Evolutionary conservation across 176 grass and related monocot genomes (phyloP), one percentile per base, ranked within the genome.

Genomic region (Saccharum spontaneum): DNA sequence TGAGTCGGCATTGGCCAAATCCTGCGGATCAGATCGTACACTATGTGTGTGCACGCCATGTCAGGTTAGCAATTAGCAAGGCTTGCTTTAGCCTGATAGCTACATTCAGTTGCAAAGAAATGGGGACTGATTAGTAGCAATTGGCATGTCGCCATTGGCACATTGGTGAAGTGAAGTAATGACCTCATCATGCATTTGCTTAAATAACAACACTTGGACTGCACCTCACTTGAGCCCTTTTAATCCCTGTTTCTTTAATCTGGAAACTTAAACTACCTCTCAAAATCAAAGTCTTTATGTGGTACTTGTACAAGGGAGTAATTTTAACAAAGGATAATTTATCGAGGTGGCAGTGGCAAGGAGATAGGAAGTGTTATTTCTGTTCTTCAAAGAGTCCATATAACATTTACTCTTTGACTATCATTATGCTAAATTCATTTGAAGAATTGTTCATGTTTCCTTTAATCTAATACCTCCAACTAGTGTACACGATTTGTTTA

Each of bases 11-110:
- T 36, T 75, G 76, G 69, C 39, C 69, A 73, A 84, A 73, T 54
- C 57, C 1, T 49, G 23, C 12, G 4, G 26, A 36, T 79, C 50
- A 71, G 66, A 60, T 62, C 43, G 73, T 24, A 49, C 4, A 34
- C 33, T 60, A 45, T 33, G 16, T 20, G 40, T 10, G 63, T 71
- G 28, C 41, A 30, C 40, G 17, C 49, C 74, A 36, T 70, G 30
- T 78, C 74, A 85, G 7, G 10, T 77, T 68, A 40, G 36, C 36
- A 68, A 54, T 55, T n/a, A 61, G 23, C 36, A 82, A 14, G 12
- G 16, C 24, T 24, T 71, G 15, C 71, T 78, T 90, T 86, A 69
- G 50, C 2, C 20, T 86, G 78, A 82, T 64, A 41, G 70, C 77
- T 76, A 76, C 62, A 8, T 80, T 69, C 60, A 61, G 70, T 70